These are phyloP conservation scores for Dipodascus albidus DNA, from an alignment of 805 yeast genomes.

Conservation along the genomic window DNA sequence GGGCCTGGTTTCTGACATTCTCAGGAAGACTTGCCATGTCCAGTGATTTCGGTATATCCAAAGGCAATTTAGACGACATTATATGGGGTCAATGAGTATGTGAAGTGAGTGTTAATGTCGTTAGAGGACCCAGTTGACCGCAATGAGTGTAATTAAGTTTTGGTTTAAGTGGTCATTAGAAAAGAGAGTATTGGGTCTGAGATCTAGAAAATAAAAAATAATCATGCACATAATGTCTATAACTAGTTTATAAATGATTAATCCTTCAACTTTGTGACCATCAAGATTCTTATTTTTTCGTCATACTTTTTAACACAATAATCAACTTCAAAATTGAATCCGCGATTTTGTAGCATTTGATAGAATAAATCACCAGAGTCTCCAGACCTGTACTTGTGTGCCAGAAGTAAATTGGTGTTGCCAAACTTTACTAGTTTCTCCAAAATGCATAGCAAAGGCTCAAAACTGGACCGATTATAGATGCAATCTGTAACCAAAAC, in stretches of 20 bases:
- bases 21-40: background rate
- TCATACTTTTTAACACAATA: background rate
- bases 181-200: background rate
- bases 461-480: conserved; percentile 31
- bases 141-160: background rate
- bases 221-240: background rate
- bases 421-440: conserved; percentile 5
- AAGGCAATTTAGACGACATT: background rate
- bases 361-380: conserved; percentile 15
- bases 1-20: background rate
- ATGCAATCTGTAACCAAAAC: conserved; percentile 33
- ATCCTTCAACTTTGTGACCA: no score
- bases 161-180: background rate
- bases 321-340: background rate
- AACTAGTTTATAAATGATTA: no score
- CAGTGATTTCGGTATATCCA: background rate
- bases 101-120: background rate
- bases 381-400: conserved; percentile 23
- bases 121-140: background rate
- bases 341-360: conserved; percentile 4
- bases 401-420: conserved; percentile 18
- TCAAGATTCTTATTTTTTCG: background rate
- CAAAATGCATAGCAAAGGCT: conserved; percentile 24
- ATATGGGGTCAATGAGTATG: background rate
- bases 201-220: background rate